phyloP scores from a whole-genome alignment of 331 rosid genomes.

The Quercus lobata region DNA sequence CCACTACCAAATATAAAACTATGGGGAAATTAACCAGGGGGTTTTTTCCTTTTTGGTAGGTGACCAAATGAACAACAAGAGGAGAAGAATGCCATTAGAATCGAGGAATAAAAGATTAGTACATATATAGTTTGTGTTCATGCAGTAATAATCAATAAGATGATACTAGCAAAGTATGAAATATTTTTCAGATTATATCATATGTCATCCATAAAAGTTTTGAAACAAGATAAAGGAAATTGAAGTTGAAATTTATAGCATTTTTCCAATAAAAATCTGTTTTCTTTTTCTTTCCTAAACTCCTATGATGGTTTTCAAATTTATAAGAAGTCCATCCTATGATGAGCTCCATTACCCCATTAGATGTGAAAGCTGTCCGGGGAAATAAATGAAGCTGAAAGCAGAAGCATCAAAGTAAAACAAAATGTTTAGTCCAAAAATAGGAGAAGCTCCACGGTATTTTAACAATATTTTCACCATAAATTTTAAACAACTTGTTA shows the following conservation, averaged over 20 bases:
- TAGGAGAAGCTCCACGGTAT: background rate
- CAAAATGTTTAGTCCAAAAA: background rate
- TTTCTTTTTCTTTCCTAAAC: too few relatives aligned
- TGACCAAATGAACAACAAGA: slow-evolving; percentile 64
- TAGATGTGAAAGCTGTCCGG: background rate
- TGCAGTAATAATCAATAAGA: too few relatives aligned
- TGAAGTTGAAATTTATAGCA: too few relatives aligned
- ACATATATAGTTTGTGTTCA: background rate
- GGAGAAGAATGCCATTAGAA: slow-evolving; percentile 2
- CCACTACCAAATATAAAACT: slow-evolving; percentile 13
- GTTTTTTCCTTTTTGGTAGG: slow-evolving; percentile 49
- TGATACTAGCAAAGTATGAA: too few relatives aligned
- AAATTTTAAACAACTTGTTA: rapidly evolving
- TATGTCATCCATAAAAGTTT: too few relatives aligned
- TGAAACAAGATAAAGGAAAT: too few relatives aligned
- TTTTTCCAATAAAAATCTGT: too few relatives aligned
- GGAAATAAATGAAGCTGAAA: background rate
- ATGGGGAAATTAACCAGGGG: slow-evolving; percentile 23
- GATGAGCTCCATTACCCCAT: background rate
- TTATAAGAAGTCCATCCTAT: too few relatives aligned
- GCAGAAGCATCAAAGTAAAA: background rate
- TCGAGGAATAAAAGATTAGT: background rate
- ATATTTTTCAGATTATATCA: too few relatives aligned
- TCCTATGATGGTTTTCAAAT: too few relatives aligned
- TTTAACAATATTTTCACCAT: too few relatives aligned